Base-by-base conservation (phyloP, 768 basidiomycete species). In the Leccinum aurantiacum region DNA sequence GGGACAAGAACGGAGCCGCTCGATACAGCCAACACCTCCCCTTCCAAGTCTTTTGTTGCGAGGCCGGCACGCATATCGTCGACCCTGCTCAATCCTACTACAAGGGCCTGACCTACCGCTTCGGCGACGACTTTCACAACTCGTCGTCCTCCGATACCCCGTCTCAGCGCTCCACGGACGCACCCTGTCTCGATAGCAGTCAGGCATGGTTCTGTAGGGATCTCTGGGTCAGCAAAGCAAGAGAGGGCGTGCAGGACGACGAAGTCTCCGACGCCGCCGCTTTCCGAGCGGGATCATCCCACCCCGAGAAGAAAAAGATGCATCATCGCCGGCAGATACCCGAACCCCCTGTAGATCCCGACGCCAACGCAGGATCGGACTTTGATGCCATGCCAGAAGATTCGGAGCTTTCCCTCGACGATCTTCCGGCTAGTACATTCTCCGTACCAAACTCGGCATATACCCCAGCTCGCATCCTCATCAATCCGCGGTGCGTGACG, bases 171-270 rank as follows among this genome's bases (percentile, higher is more conserved):
- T 82, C 84, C 54, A 83, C 89, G 5, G 92, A 96, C 63, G 91
- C 91, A 1, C 78, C 90, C 29, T 99, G 97, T 72, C 83, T 98
- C 68, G 97, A 98, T 73, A 95, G 93, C 69, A 91, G 88, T 38
- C 97, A 99, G 74, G 94, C 95, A 35, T 98, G 93, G 91, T 98
- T 99, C 79, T 99, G 97, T 67, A 79, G 97, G 38, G 97, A 99
- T 74, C 80, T 99, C 41, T 99, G 97, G 97, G 82, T 93, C n/a
- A 83, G 84, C 63, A 89, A 88, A 50, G 96, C 96, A 1, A 78
- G 81, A 27, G 90, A 91, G 53, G 88, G 88, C 17, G 85, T 87
- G 74, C 82, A 80, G 61, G 89, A 84, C 60, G 79, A 80, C 61
- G 76, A 77, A 37, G 73, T 61, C 1, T 47, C 64, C 5, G 60